phyloP scores from a whole-genome alignment of 2,329 filamentous ascomycete genomes.

The Aspergillus felis region DNA sequence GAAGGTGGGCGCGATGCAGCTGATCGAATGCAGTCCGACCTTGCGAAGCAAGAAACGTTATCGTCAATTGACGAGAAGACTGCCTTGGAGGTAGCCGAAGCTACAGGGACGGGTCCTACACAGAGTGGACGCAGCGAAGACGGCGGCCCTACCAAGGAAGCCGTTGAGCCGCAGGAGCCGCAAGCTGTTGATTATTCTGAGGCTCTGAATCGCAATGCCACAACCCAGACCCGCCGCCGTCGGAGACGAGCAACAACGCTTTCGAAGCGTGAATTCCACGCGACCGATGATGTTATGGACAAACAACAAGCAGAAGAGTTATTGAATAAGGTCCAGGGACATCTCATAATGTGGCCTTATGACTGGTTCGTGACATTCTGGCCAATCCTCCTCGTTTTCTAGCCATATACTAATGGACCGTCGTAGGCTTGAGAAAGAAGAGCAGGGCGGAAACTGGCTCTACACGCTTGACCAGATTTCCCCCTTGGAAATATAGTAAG shows the following conservation, averaged over 20 bases:
- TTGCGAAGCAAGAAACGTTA: conserved; percentile 28
- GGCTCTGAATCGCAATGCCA: conserved; percentile 36
- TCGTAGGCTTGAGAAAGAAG: conserved; percentile 72
- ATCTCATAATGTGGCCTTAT: conserved; percentile 88
- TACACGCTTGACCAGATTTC: conserved; percentile 96
- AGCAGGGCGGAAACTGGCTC: conserved; percentile 91
- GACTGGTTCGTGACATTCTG: conserved; percentile 61
- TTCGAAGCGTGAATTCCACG: conserved; percentile 46
- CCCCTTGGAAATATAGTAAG: conserved; percentile 84
- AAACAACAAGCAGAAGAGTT: conserved; percentile 76
- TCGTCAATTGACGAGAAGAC: conserved; percentile 44
- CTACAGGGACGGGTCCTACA: conserved; percentile 18
- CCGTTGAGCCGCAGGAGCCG: conserved; percentile 28
- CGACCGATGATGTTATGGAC: conserved; percentile 70
- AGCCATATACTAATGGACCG: conserved; percentile 9
- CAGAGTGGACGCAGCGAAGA: conserved; percentile 24
- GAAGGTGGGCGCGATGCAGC: conserved; percentile 31
- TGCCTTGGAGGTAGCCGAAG: conserved; percentile 28
- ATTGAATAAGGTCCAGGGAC: conserved; percentile 76
- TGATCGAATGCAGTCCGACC: conserved; percentile 31
- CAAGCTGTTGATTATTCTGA: conserved; percentile 39
- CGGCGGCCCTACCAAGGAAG: conserved; percentile 21
- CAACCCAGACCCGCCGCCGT: conserved; percentile 33
- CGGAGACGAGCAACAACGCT: conserved; percentile 44
- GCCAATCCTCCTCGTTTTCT: conserved; percentile 5